Evolutionary conservation across 1,284 basidiomycete genomes (phyloP).

Genomic region (Leccinum proliferum): DNA sequence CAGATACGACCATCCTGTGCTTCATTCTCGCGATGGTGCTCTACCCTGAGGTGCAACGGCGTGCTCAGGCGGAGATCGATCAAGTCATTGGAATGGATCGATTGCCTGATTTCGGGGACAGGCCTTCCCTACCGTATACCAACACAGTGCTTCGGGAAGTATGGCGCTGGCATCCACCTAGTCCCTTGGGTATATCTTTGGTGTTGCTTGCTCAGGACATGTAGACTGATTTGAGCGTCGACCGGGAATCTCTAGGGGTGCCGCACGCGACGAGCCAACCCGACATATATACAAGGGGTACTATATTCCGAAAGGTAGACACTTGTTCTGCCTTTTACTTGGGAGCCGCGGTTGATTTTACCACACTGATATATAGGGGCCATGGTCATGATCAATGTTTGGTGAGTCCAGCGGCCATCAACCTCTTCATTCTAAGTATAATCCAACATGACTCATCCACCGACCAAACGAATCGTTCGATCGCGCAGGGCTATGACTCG

Average conservation of each 20-base stretch:
- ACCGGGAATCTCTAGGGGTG: neutral
- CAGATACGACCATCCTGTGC: neutral
- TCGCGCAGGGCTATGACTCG: slow-evolving; percentile 35
- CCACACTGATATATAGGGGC: neutral
- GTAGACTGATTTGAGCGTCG: too few species aligned
- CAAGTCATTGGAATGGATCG: slow-evolving; percentile 4
- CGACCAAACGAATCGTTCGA: neutral
- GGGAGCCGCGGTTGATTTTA: neutral
- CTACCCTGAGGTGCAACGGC: slow-evolving; percentile 4
- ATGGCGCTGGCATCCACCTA: slow-evolving; percentile 7
- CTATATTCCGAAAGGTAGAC: neutral
- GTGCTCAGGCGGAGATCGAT: slow-evolving; percentile 10
- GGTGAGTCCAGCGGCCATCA: neutral
- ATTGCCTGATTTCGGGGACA: slow-evolving; percentile 4
- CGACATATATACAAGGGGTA: neutral
- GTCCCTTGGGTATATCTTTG: slow-evolving; percentile 1
- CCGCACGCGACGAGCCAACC: slow-evolving; percentile 1
- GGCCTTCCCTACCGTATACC: slow-evolving; percentile 6
- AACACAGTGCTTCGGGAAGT: slow-evolving; percentile 9
- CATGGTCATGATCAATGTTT: slow-evolving; percentile 1
- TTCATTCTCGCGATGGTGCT: slow-evolving; percentile 10
- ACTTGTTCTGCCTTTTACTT: neutral
- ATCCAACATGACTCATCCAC: neutral
- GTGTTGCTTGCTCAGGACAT: neutral
- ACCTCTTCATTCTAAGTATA: neutral